Conservation (phyloP, 495 filamentous ascomycete species). For the Penicillium angulare region DNA sequence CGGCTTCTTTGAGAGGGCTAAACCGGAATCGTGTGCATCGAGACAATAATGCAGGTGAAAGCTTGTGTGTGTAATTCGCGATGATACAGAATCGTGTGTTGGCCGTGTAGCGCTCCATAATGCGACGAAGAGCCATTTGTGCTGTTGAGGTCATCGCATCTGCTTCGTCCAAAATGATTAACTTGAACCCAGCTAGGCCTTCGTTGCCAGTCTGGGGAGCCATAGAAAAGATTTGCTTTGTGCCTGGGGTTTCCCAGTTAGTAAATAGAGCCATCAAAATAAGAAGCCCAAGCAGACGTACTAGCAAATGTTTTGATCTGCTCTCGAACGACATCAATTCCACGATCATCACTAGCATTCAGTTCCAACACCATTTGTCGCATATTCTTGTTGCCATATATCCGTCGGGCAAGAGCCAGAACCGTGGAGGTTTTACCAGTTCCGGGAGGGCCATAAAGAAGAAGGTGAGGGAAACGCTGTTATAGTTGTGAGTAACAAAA, state of each 20-base stretch:
- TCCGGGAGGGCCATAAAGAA: conserved; percentile 94
- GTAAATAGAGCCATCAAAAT: conserved; percentile 14
- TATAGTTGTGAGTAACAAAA: conserved; percentile 5
- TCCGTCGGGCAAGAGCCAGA: conserved; percentile 82
- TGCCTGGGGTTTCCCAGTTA: conserved; percentile 56
- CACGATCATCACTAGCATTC: conserved; percentile 94
- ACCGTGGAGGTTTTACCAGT: conserved; percentile 98
- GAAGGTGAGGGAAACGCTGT: conserved; percentile 86
- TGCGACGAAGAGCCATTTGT: conserved; percentile 93
- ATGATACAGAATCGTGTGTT: conserved; percentile 99
- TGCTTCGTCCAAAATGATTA: conserved; percentile 97
- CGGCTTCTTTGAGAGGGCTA: conserved; percentile 82
- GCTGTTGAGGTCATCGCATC: conserved; percentile 97
- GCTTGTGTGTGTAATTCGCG: conserved; percentile 98
- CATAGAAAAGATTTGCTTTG: conserved; percentile 65
- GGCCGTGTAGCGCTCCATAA: conserved; percentile 99
- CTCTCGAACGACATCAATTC: conserved; percentile 97
- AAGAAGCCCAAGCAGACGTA: conserved; percentile 22
- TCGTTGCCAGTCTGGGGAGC: conserved; percentile 45
- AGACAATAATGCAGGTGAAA: conserved; percentile 90
- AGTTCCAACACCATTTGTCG: conserved; percentile 97
- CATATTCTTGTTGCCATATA: conserved; percentile 91
- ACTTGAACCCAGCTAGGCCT: conserved; percentile 77
- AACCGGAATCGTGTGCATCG: conserved; percentile 95
- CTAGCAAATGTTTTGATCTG: conserved; percentile 99